Percentiles rank a stretch among this genome's conserved stretches.
phyloP scores from a whole-genome alignment of 169 alveolate genomes.

The Babesia ovata region DNA sequence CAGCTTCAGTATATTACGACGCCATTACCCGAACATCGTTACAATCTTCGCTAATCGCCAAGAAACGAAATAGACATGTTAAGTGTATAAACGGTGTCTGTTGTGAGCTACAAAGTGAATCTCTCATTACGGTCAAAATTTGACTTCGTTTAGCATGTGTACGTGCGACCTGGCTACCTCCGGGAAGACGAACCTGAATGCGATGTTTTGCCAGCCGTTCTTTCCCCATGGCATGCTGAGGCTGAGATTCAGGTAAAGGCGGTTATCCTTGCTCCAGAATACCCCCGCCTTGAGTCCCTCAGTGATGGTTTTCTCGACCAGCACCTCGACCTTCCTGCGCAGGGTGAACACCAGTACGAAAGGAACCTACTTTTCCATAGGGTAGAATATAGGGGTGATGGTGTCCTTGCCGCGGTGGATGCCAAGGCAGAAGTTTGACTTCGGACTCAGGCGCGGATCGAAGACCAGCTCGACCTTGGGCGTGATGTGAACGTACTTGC shows the following conservation, averaged over 20 bases:
- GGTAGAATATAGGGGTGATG: constrained; percentile 54
- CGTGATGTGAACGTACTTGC: constrained; percentile 44
- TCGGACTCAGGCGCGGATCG: constrained; percentile 20
- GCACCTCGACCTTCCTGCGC: constrained; percentile 47
- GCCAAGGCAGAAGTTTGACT: constrained; percentile 41
- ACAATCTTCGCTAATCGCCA: too few species aligned
- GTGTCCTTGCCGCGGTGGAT: constrained; percentile 36
- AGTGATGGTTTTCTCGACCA: constrained; percentile 50
- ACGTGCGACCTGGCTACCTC: constrained; percentile 41
- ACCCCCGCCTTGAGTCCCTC: constrained; percentile 56
- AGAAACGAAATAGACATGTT: too few species aligned
- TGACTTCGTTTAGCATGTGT: constrained; percentile 45
- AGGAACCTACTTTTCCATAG: constrained; percentile 30
- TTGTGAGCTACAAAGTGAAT: too few species aligned
- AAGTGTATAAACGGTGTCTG: too few species aligned
- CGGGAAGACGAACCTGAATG: constrained; percentile 63
- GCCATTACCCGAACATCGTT: too few species aligned
- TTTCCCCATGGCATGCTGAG: constrained; percentile 49
- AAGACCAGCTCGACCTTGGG: constrained; percentile 56
- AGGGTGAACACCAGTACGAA: neutral
- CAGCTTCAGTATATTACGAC: too few species aligned
- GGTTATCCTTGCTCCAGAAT: constrained; percentile 51
- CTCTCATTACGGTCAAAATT: neutral
- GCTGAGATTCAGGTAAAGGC: constrained; percentile 38
- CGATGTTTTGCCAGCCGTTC: constrained; percentile 48